These are phyloP conservation scores for Gnomoniopsis sp. DNA, from an alignment of 2,329 filamentous ascomycete species.

Conservation along the genomic window DNA sequence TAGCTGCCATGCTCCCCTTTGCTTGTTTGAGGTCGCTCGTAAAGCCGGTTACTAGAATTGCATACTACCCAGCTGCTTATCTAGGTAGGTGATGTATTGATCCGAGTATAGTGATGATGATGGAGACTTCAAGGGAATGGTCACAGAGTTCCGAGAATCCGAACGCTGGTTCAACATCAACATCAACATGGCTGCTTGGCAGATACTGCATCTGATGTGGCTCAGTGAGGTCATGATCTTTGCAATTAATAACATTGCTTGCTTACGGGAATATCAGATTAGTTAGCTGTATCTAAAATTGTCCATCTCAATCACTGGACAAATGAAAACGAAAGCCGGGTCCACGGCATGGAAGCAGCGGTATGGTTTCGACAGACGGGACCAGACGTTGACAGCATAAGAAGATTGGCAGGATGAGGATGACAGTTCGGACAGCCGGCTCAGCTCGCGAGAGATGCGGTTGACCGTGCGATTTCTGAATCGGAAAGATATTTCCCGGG, in stretches of 20 bases:
- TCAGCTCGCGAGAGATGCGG: not conserved
- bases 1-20: not conserved
- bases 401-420: slow-evolving; percentile 3
- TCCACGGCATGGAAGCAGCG: not conserved
- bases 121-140: not conserved
- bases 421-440: slow-evolving; percentile 3
- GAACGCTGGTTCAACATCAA: not conserved
- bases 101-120: not conserved
- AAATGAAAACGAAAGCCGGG: not conserved
- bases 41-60: not conserved
- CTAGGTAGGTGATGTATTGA: not conserved
- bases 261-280: too few relatives aligned
- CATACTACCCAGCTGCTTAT: not conserved
- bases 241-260: not conserved
- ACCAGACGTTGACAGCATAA: slow-evolving; percentile 7
- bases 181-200: not conserved
- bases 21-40: slow-evolving; percentile 9
- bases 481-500: slow-evolving; percentile 6
- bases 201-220: not conserved
- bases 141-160: too few relatives aligned
- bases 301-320: not conserved
- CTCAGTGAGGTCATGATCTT: not conserved
- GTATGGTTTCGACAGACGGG: slow-evolving; percentile 3
- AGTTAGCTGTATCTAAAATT: too few relatives aligned
- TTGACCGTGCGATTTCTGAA: not conserved